Evolutionary conservation across 495 filamentous ascomycete species (phyloP).

Genomic region (Tuber umbilicatum): DNA sequence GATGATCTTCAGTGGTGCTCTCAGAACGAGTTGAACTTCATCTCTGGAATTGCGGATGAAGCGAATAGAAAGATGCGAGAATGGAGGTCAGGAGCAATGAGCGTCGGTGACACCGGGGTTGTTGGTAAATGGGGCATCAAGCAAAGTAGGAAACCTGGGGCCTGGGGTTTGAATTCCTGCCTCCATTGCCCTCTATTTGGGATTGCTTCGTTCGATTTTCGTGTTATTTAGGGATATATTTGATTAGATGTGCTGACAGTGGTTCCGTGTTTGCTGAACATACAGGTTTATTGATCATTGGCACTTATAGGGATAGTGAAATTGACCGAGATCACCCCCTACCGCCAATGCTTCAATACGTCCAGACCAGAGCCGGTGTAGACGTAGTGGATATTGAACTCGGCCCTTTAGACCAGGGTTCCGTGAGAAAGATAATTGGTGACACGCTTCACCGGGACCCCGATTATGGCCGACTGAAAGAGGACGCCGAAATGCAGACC

Average conservation of each 20-base stretch:
- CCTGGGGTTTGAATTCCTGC: constrained; percentile 27
- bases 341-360: constrained; percentile 38
- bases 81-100: constrained; percentile 29
- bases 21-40: constrained; percentile 36
- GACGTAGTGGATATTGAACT: constrained; percentile 40
- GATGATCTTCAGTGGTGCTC: constrained; percentile 42
- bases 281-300: constrained; percentile 39
- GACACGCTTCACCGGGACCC: constrained; percentile 41
- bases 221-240: constrained; percentile 6
- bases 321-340: constrained; percentile 39
- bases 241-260: constrained; percentile 19
- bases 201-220: constrained; percentile 13
- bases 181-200: neutral
- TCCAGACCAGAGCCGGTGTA: constrained; percentile 34
- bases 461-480: constrained; percentile 27
- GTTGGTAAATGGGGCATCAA: constrained; percentile 27
- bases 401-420: constrained; percentile 37
- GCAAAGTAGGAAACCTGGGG: constrained; percentile 25
- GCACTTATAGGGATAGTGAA: constrained; percentile 40
- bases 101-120: constrained; percentile 7
- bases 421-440: constrained; percentile 39
- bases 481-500: constrained; percentile 42
- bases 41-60: constrained; percentile 40
- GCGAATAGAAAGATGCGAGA: constrained; percentile 39
- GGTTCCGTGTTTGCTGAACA: constrained; percentile 10